These are phyloP conservation scores for Heterobasidion irregulare DNA, from an alignment of 1,284 basidiomycete species.

Conservation along the genomic window DNA sequence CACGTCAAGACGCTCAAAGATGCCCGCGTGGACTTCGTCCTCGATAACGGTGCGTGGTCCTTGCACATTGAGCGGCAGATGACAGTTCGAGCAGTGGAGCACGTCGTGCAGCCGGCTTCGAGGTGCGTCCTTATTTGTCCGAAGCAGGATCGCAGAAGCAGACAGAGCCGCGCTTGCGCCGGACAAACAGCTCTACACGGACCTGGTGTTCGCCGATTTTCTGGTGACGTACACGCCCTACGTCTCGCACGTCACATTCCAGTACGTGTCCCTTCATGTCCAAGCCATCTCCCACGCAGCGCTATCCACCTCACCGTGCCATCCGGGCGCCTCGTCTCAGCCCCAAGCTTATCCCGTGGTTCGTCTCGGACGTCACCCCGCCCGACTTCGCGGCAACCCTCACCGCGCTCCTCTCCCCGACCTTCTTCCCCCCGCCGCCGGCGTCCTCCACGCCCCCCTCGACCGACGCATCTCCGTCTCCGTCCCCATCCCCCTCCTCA, in stretches of 20 bases:
- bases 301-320: neutral
- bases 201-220: constrained; percentile 93
- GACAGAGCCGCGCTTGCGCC: too few relatives aligned
- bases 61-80: neutral
- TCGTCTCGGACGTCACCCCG: constrained; percentile 87
- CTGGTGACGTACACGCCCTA: constrained; percentile 82
- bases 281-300: too few relatives aligned
- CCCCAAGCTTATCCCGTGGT: constrained; percentile 89
- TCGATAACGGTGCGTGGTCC: constrained; percentile 74
- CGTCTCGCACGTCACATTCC: constrained; percentile 77
- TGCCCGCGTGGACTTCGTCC: constrained; percentile 76
- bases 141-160: too few relatives aligned
- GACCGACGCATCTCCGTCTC: too few relatives aligned
- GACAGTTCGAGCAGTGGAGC: neutral
- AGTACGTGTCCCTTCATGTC: constrained; percentile 43
- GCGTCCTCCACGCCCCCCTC: constrained; percentile 1
- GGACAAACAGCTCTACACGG: constrained; percentile 66
- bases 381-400: constrained; percentile 61
- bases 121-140: constrained; percentile 35
- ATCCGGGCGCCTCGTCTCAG: constrained; percentile 26
- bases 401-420: constrained; percentile 45
- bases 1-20: constrained; percentile 52
- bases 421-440: constrained; percentile 40
- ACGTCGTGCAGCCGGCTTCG: constrained; percentile 76
- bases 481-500: too few relatives aligned